phyloP scores from a whole-genome alignment of 768 basidiomycete genomes.

The Amanita phalloides region DNA sequence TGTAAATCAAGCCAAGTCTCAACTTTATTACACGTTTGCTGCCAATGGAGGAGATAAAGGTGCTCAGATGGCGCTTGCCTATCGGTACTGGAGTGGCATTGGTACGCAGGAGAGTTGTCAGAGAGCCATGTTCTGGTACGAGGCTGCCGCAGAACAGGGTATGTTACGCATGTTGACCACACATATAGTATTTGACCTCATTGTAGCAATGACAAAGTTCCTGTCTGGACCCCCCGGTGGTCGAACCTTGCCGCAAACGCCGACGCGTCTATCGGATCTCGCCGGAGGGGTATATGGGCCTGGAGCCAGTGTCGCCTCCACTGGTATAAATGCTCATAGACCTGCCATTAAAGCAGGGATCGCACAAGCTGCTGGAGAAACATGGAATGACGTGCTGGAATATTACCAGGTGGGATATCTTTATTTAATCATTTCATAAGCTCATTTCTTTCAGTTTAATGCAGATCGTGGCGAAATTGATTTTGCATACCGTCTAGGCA shows the following conservation, averaged over 20 bases:
- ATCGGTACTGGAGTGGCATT: slow-evolving; percentile 94
- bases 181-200: slow-evolving; percentile 1
- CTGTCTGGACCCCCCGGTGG: slow-evolving; percentile 87
- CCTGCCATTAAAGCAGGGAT: slow-evolving; percentile 79
- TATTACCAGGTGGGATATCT: slow-evolving; percentile 60
- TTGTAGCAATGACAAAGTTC: slow-evolving; percentile 68
- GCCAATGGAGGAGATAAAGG: slow-evolving; percentile 81
- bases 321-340: slow-evolving; percentile 58
- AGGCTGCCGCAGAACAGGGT: slow-evolving; percentile 82
- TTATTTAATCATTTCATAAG: not conserved
- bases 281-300: slow-evolving; percentile 91
- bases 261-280: slow-evolving; percentile 80
- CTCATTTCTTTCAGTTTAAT: slow-evolving; percentile 56
- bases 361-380: slow-evolving; percentile 82
- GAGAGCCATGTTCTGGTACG: slow-evolving; percentile 81
- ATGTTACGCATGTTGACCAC: slow-evolving; percentile 7
- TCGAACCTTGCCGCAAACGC: slow-evolving; percentile 68
- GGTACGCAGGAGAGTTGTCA: slow-evolving; percentile 82
- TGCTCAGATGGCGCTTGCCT: slow-evolving; percentile 88
- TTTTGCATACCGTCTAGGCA: slow-evolving; percentile 88
- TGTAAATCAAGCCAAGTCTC: slow-evolving; percentile 69
- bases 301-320: slow-evolving; percentile 89
- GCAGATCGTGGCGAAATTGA: slow-evolving; percentile 85
- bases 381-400: slow-evolving; percentile 87
- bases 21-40: slow-evolving; percentile 90